Conservation (phyloP, 148 eudicot species). For the Mesembryanthemum crystallinum region DNA sequence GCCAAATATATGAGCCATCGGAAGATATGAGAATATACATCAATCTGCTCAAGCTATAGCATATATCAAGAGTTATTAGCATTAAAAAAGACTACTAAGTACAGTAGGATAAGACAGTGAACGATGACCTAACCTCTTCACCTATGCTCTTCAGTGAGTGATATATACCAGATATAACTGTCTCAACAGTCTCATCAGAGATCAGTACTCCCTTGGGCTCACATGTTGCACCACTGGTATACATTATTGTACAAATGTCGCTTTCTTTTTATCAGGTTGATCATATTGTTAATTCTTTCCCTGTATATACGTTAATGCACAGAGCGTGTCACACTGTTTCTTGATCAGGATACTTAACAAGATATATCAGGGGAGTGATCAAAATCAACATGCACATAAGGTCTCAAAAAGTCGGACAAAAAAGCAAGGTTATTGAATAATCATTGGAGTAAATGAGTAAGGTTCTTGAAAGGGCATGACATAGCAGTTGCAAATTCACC, state of each 20-base stretch:
- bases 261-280: slow-evolving; percentile 68
- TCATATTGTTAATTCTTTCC: slow-evolving; percentile 52
- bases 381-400: not conserved
- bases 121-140: slow-evolving; percentile 52
- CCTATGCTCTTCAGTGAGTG: slow-evolving; percentile 68
- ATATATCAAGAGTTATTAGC: not conserved
- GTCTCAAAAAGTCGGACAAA: no score
- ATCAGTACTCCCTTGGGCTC: slow-evolving; percentile 98
- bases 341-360: not conserved
- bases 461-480: slow-evolving; percentile 2
- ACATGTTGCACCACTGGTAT: slow-evolving; percentile 97
- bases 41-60: slow-evolving; percentile 56
- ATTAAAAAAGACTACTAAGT: not conserved
- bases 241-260: slow-evolving; percentile 94
- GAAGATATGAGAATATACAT: slow-evolving; percentile 90
- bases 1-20: slow-evolving; percentile 94
- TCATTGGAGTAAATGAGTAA: no score
- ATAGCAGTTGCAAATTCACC: slow-evolving; percentile 53
- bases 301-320: slow-evolving; percentile 32
- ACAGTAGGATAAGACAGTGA: not conserved
- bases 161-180: slow-evolving; percentile 74
- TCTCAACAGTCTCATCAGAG: slow-evolving; percentile 72
- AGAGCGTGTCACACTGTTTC: slow-evolving; percentile 14
- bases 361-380: no score
- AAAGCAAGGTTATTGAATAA: not conserved